phyloP scores from a whole-genome alignment of 2,329 filamentous ascomycete species.

The Oidium heveae region DNA sequence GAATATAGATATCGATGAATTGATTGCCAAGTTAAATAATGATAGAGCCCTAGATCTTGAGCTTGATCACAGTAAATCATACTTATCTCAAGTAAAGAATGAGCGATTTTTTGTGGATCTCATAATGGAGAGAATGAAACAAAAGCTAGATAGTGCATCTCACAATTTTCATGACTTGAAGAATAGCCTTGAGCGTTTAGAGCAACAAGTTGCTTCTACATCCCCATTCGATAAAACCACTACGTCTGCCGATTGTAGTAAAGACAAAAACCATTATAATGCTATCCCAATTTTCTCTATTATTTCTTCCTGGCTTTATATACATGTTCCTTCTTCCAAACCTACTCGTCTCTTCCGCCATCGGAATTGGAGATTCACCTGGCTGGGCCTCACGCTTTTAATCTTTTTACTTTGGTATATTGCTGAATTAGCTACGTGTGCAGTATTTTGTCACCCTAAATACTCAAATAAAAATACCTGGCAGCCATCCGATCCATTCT shows the following conservation, averaged over 20 bases:
- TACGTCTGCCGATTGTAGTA: no score
- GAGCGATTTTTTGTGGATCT: slow-evolving; percentile 16
- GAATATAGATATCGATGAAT: slow-evolving; percentile 2
- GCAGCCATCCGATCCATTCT: slow-evolving; percentile 31
- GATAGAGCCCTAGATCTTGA: no score
- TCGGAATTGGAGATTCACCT: slow-evolving; percentile 8
- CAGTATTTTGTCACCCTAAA: slow-evolving; percentile 26
- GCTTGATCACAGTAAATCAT: no score
- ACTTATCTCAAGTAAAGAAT: slow-evolving; percentile 1
- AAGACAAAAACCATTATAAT: slow-evolving; percentile 3
- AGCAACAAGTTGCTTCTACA: slow-evolving; percentile 20
- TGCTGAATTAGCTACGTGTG: slow-evolving; percentile 28
- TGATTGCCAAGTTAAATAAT: slow-evolving; percentile 2
- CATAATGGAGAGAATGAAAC: slow-evolving; percentile 24
- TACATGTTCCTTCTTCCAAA: neutral
- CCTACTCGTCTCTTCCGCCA: neutral
- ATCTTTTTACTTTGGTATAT: slow-evolving; percentile 25
- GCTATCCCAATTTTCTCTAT: slow-evolving; percentile 4
- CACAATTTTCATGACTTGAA: slow-evolving; percentile 27
- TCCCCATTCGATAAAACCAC: neutral
- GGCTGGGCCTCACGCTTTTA: slow-evolving; percentile 12
- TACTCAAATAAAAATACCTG: slow-evolving; percentile 23
- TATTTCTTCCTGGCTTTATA: slow-evolving; percentile 2
- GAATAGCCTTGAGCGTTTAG: slow-evolving; percentile 31
- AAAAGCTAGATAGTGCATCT: slow-evolving; percentile 24